These are phyloP conservation scores for Colletotrichum aenigma DNA, from an alignment of 2,329 filamentous ascomycete species.

Conservation along the genomic window DNA sequence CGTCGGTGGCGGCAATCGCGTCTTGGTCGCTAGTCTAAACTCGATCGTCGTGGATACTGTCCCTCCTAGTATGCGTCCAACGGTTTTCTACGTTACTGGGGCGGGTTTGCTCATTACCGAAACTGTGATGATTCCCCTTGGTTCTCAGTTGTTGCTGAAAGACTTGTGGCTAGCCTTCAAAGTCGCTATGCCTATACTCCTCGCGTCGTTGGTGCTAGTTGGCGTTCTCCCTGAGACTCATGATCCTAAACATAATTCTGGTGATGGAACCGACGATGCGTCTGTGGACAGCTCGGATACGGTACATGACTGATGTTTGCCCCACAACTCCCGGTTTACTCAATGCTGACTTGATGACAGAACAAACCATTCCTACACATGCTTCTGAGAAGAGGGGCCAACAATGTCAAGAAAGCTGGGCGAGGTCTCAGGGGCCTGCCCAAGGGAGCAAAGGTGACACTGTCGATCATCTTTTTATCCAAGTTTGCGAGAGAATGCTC, in stretches of 20 bases:
- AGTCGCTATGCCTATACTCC: neutral
- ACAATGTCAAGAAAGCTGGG: neutral
- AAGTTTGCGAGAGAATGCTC: neutral
- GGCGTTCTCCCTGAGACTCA: neutral
- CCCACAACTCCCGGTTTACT: neutral
- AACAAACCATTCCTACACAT: neutral
- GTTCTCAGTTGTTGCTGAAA: neutral
- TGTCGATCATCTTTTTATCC: neutral
- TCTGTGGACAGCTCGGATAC: neutral
- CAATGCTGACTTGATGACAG: neutral
- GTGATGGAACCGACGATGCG: neutral
- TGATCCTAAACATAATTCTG: neutral
- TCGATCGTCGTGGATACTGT: neutral
- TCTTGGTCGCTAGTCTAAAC: neutral
- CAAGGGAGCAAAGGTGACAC: neutral
- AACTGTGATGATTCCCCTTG: neutral
- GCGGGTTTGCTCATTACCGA: neutral
- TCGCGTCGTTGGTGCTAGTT: neutral
- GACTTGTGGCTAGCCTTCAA: neutral
- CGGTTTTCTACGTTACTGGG: neutral
- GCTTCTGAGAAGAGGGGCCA: neutral
- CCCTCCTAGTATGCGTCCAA: neutral
- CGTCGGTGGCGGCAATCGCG: neutral
- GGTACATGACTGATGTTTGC: neutral
- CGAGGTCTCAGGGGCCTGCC: neutral